phyloP scores from a whole-genome alignment of 2,329 filamentous ascomycete genomes.

The Cladosporium sp. region DNA sequence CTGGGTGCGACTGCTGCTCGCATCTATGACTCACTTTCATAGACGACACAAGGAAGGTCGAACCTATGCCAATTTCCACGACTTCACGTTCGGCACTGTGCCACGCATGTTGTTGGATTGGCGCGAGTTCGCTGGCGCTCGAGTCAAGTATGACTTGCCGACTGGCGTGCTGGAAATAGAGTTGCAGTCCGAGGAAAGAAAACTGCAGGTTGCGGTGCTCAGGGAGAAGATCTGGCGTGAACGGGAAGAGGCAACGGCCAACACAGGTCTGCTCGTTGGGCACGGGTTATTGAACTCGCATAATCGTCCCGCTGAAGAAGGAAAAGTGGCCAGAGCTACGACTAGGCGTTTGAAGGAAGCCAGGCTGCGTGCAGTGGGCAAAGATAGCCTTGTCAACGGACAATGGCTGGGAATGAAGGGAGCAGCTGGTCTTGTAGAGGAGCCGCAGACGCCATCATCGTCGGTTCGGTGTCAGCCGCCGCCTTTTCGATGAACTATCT shows the following conservation, averaged over 20 bases:
- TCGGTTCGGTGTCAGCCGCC: neutral
- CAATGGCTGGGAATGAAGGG: neutral
- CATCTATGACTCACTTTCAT: constrained; percentile 9
- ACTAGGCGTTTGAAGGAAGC: neutral
- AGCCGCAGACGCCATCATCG: neutral
- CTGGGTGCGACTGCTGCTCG: constrained; percentile 33
- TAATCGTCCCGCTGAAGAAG: neutral
- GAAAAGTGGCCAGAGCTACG: neutral
- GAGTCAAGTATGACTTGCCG: constrained; percentile 31
- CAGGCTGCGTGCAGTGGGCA: neutral
- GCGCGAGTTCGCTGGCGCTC: constrained; percentile 24
- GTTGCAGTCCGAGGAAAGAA: neutral
- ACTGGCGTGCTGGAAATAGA: constrained; percentile 34
- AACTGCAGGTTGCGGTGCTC: neutral
- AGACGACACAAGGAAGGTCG: neutral
- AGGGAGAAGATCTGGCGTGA: neutral
- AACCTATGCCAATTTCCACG: neutral
- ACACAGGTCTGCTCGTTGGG: neutral
- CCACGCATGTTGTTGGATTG: constrained; percentile 32
- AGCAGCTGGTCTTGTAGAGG: neutral
- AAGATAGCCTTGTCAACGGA: neutral
- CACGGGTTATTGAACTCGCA: neutral
- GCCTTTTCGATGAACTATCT: neutral
- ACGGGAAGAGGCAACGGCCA: neutral
- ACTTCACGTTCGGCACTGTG: constrained; percentile 17